These are phyloP conservation scores for Nakazawaea populi DNA, from an alignment of 805 yeast species.

Conservation along the genomic window DNA sequence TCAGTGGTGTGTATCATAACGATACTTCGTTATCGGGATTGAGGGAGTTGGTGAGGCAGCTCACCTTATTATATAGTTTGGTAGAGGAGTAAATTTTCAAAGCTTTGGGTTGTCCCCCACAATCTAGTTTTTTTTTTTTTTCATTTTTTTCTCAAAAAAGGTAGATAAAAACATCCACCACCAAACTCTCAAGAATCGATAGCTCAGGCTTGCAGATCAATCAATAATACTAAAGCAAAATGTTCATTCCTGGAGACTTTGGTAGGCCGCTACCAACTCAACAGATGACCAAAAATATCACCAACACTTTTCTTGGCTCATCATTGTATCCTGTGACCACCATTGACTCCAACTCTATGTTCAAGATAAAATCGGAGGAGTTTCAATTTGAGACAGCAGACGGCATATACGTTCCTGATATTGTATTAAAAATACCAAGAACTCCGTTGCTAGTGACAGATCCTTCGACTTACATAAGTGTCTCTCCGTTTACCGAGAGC, in stretches of 20 bases:
- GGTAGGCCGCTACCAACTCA: conserved; percentile 8
- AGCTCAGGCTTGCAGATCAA: no score
- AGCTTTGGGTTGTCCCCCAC: neutral
- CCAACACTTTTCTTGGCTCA: conserved; percentile 7
- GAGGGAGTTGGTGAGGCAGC: conserved; percentile 19
- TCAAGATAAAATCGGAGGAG: conserved; percentile 20
- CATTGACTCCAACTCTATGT: conserved; percentile 28
- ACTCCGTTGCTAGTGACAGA: conserved; percentile 31
- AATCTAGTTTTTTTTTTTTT: neutral
- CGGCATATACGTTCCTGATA: conserved; percentile 24
- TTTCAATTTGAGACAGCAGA: conserved; percentile 27
- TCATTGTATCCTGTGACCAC: conserved; percentile 12
- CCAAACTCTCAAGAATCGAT: neutral
- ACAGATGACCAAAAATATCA: conserved; percentile 2
- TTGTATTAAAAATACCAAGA: conserved; percentile 27
- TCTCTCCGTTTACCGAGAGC: conserved; percentile 43
- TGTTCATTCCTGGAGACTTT: conserved; percentile 11
- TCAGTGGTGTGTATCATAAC: conserved; percentile 5
- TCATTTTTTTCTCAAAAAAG: neutral
- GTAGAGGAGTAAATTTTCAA: conserved; percentile 6
- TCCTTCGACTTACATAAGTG: conserved; percentile 46
- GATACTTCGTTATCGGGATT: conserved; percentile 14
- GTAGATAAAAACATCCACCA: neutral
- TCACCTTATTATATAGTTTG: conserved; percentile 23
- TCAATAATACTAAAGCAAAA: neutral